phyloP scores from a whole-genome alignment of 257 asterid genomes.

The Oldenlandia corymbosa region DNA sequence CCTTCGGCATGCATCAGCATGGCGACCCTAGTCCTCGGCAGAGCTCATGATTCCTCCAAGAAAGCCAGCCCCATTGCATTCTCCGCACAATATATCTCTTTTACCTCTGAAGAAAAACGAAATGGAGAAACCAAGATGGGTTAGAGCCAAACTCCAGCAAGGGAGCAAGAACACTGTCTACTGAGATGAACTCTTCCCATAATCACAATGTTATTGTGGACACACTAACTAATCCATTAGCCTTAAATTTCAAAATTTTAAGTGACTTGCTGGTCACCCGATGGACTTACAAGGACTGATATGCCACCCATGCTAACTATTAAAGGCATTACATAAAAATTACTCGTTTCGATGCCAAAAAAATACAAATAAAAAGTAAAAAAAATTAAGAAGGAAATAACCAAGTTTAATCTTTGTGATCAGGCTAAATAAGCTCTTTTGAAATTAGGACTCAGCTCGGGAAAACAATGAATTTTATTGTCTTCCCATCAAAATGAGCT shows the following conservation, averaged over 20 bases:
- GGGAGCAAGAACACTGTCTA: no score
- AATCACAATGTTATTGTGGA: no score
- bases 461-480: no score
- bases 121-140: background rate
- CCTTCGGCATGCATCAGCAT: background rate
- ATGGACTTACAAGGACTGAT: background rate
- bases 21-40: constrained; percentile 32
- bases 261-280: background rate
- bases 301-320: background rate
- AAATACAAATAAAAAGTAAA: background rate
- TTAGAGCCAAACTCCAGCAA: background rate
- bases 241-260: no score
- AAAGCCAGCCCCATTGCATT: constrained; percentile 91
- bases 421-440: background rate
- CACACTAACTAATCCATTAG: no score
- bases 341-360: background rate
- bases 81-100: constrained; percentile 71
- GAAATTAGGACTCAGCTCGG: background rate
- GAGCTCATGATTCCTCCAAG: constrained; percentile 91
- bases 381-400: no score
- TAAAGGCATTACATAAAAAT: background rate
- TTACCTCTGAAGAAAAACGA: constrained; percentile 63
- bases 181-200: no score
- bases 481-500: background rate
- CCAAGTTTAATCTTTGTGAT: background rate